phyloP scores from a whole-genome alignment of 345 rosid genomes.

The Carallia brachiata region DNA sequence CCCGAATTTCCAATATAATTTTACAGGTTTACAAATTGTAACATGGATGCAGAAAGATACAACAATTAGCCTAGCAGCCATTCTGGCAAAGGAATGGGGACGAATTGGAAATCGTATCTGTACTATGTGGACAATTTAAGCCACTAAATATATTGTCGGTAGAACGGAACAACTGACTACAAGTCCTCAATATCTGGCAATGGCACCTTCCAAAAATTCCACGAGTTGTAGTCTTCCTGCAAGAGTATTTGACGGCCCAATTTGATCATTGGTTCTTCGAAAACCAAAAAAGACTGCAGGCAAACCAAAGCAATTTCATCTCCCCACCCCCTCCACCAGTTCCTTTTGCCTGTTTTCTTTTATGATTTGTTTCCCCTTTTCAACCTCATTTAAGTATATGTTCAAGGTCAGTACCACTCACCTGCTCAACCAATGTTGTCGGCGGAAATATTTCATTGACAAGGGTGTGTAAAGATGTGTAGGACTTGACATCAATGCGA shows the following conservation, averaged over 20 bases:
- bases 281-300: background rate
- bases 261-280: no score
- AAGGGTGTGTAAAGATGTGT: constrained; percentile 83
- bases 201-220: constrained; percentile 85
- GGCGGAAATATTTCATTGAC: constrained; percentile 95
- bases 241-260: background rate
- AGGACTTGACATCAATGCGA: constrained; percentile 65
- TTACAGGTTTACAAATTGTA: constrained; percentile 9
- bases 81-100: constrained; percentile 6
- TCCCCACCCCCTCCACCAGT: background rate
- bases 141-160: background rate
- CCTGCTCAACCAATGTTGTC: constrained; percentile 77
- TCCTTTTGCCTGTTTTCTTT: background rate
- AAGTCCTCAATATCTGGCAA: constrained; percentile 46
- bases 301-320: background rate
- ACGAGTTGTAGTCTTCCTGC: constrained; percentile 85
- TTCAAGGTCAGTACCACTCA: constrained; percentile 8
- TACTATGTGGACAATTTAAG: background rate
- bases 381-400: background rate
- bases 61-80: background rate
- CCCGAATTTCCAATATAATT: background rate
- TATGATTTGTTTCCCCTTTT: background rate
- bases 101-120: constrained; percentile 16
- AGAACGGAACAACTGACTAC: background rate
- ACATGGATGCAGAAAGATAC: background rate